phyloP scores from a whole-genome alignment of 345 rosid genomes.

The rapeseed (Brassica napus) region Da-Ae NC_063444.1:12739001-12739500 shows the following conservation, averaged over 20 bases:
- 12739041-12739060: neutral
- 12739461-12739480: neutral
- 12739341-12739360: conserved; percentile 12
- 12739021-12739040: neutral
- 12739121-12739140: neutral
- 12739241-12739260: neutral
- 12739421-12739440: neutral
- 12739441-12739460: neutral
- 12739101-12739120: neutral
- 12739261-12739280: neutral
- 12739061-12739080: neutral
- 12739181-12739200: neutral
- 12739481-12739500: conserved; percentile 61
- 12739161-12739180: conserved; percentile 10
- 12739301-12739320: neutral
- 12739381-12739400: conserved; percentile 6
- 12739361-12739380: conserved; percentile 14
- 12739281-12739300: neutral
- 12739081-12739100: neutral
- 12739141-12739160: neutral
- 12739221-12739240: neutral
- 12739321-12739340: conserved; percentile 16
- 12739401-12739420: neutral
- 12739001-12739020: neutral
- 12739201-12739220: neutral